Evolutionary conservation across 305 asterid species (phyloP), one percentile per base, ranked within the genome.

Genomic region (Rubia balearica): DNA sequence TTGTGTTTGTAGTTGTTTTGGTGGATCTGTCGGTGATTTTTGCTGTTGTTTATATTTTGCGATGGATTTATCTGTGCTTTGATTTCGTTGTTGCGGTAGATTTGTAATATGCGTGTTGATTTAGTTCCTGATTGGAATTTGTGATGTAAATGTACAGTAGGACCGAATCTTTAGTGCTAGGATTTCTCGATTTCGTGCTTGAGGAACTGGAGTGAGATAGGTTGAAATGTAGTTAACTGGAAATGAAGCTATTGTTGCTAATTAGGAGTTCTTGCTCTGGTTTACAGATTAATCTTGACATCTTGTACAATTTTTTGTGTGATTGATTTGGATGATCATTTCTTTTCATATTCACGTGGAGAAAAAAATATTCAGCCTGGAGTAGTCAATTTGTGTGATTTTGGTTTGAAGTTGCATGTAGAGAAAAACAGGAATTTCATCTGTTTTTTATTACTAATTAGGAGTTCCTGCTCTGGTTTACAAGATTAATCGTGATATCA

Each of bases 11-110:
- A 12, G 40, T 8, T 61, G 67, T 40, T 55, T 75, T 33, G 36
- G 62, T 64, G 65, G 74, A 75, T 75, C 79, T 70, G 79, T 61
- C 21, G 24, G 43, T 53, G n/a, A 48, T 57, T 10, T n/a, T 36
- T 68, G n/a, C 14, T 46, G 43, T 36, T 36, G 41, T 3, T 22
- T 57, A 67, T 30, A 57, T 56, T 45, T 61, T 9, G 41, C 6
- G 38, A 33, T 63, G 40, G 5, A 7, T 2, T 67, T 65, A 8
- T 27, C 6, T 27, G 65, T 21, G 5, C 3, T 19, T 6, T 4
- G 13, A 1, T 14, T 59, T 63, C 13, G 22, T 74, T 67, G 11
- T 51, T 17, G 48, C 43, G 38, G 66, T 70, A 41, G 75, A 42
- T 69, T 69, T 9, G 61, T 66, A 8, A 27, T 2, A 11, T 56